These are phyloP conservation scores for Leccinum variicolor DNA, from an alignment of 768 basidiomycete species.

Conservation along the genomic window DNA sequence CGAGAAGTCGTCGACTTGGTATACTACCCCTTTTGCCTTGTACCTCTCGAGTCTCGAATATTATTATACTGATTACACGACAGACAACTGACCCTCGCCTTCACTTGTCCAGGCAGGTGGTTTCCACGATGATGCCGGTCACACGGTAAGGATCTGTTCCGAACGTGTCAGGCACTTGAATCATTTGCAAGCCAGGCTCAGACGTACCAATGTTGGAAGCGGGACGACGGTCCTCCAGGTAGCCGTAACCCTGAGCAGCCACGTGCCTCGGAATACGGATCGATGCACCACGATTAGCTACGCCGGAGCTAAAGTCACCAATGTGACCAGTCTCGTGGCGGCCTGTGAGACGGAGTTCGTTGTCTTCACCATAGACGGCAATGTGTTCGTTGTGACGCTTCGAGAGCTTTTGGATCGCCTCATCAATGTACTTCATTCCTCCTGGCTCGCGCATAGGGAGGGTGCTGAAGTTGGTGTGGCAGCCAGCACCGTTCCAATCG, in stretches of 20 bases:
- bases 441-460: constrained; percentile 90
- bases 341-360: constrained; percentile 93
- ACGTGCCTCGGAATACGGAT: constrained; percentile 96
- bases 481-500: constrained; percentile 99
- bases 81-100: background rate
- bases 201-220: constrained; percentile 95
- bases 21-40: constrained; percentile 20
- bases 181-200: background rate
- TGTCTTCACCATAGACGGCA: constrained; percentile 97
- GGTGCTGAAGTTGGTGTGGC: constrained; percentile 98
- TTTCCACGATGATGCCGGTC: constrained; percentile 85
- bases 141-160: constrained; percentile 89
- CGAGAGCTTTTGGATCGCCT: constrained; percentile 89
- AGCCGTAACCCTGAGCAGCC: constrained; percentile 88
- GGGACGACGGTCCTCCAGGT: constrained; percentile 94
- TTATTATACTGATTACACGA: constrained; percentile 10
- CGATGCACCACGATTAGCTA: constrained; percentile 96
- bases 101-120: constrained; percentile 69
- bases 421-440: constrained; percentile 90
- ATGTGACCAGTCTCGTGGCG: constrained; percentile 98
- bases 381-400: constrained; percentile 94
- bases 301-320: constrained; percentile 85
- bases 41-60: background rate
- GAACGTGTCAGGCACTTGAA: constrained; percentile 1
- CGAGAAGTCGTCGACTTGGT: constrained; percentile 12